phyloP scores from a whole-genome alignment of 139 green algal species.

The Mesotaenium endlicherianum region DNA sequence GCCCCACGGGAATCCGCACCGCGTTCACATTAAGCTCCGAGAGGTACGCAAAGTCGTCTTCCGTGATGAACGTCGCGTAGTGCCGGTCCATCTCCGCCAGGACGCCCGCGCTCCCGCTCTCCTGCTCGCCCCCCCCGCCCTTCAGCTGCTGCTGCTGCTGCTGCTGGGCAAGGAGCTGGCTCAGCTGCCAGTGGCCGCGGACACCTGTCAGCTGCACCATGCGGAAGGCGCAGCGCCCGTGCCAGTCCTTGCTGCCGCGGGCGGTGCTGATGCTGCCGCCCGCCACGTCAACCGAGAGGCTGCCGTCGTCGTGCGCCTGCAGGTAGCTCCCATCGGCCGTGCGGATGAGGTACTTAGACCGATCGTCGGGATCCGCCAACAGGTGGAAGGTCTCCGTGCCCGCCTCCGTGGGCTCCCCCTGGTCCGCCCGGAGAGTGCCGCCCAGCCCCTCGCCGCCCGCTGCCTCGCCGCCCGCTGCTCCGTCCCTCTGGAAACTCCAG shows the following conservation, averaged over 20 bases:
- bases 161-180: too few relatives aligned
- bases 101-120: background rate
- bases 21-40: constrained; percentile 7
- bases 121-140: too few relatives aligned
- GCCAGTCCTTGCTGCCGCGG: background rate
- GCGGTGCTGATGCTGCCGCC: background rate
- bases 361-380: too few relatives aligned
- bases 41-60: background rate
- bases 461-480: too few relatives aligned
- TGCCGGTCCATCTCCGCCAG: background rate
- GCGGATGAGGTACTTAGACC: too few relatives aligned
- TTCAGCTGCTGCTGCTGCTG: too few relatives aligned
- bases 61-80: background rate
- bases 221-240: background rate
- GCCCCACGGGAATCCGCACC: constrained; percentile 23
- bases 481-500: too few relatives aligned
- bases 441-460: too few relatives aligned
- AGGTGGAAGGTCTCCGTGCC: too few relatives aligned
- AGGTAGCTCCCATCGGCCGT: background rate
- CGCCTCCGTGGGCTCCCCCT: too few relatives aligned
- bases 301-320: background rate
- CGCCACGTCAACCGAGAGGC: background rate
- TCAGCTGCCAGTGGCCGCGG: background rate
- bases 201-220: background rate
- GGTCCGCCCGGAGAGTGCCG: too few relatives aligned